Percentiles rank a stretch among this genome's conserved stretches.
Evolutionary conservation across 495 filamentous ascomycete genomes (phyloP).

Genomic region (Cudoniella acicularis): DNA sequence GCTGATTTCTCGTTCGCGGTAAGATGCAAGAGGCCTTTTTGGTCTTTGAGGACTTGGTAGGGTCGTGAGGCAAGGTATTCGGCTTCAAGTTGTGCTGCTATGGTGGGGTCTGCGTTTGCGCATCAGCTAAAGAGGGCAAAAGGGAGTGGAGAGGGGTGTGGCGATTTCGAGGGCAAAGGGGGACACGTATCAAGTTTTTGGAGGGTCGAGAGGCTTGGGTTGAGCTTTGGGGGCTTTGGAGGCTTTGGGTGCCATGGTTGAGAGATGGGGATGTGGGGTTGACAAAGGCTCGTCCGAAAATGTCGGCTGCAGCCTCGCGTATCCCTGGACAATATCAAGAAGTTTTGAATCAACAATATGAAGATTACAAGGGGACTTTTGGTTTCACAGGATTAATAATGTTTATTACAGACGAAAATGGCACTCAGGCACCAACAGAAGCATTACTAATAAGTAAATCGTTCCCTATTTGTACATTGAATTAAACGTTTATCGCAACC

Average conservation of each 20-base stretch:
- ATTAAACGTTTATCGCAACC: slow-evolving; percentile 5
- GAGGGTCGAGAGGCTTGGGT: slow-evolving; percentile 14
- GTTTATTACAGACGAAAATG: not conserved
- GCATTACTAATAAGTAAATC: slow-evolving; percentile 8
- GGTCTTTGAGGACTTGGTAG: slow-evolving; percentile 13
- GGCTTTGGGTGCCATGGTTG: slow-evolving; percentile 24
- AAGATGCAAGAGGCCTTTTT: slow-evolving; percentile 16
- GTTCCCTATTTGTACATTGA: slow-evolving; percentile 21
- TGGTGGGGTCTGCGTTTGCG: slow-evolving; percentile 19
- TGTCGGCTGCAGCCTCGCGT: slow-evolving; percentile 20
- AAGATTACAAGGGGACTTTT: not conserved
- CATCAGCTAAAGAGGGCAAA: not conserved
- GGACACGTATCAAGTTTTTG: slow-evolving; percentile 18
- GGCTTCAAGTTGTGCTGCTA: slow-evolving; percentile 18
- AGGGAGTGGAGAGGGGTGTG: not conserved
- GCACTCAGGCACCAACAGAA: not conserved
- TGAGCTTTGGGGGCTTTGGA: slow-evolving; percentile 22
- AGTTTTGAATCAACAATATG: too few relatives aligned
- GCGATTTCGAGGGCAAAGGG: not conserved
- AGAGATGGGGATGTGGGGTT: not conserved
- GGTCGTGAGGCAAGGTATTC: slow-evolving; percentile 22
- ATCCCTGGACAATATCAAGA: slow-evolving; percentile 2
- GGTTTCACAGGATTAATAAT: not conserved
- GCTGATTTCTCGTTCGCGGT: slow-evolving; percentile 17
- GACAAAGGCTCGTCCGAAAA: slow-evolving; percentile 13